A percentile compares a stretch with the other conserved stretches of the same genome.
phyloP scores from a whole-genome alignment of 2,329 filamentous ascomycete species.

The Arthrobotrys megalospora region DNA sequence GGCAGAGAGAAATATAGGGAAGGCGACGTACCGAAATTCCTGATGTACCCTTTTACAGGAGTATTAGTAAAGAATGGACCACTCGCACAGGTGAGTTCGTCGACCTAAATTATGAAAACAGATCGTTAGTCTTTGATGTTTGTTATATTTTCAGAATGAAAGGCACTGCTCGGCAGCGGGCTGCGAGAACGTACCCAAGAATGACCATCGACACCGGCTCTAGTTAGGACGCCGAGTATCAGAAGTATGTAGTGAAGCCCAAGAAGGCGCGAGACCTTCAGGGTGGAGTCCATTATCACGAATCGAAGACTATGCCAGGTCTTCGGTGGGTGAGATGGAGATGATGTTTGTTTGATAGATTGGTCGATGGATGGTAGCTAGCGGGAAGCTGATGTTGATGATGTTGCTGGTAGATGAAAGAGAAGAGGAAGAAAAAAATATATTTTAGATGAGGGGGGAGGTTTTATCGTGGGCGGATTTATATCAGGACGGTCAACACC shows the following conservation, averaged over 20 bases:
- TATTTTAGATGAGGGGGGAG: background rate
- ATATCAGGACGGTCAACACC: slow-evolving; percentile 12
- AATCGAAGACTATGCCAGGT: background rate
- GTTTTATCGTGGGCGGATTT: slow-evolving; percentile 18
- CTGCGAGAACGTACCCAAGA: slow-evolving; percentile 36
- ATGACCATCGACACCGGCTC: slow-evolving; percentile 44
- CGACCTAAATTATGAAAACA: slow-evolving; percentile 56
- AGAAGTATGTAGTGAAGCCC: slow-evolving; percentile 37
- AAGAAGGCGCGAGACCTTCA: slow-evolving; percentile 46
- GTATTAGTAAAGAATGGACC: slow-evolving; percentile 38
- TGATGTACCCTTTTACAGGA: slow-evolving; percentile 58
- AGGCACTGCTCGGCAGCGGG: background rate
- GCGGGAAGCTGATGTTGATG: background rate
- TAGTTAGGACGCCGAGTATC: slow-evolving; percentile 26
- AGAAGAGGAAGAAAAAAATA: slow-evolving; percentile 1
- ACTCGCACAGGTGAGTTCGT: slow-evolving; percentile 61
- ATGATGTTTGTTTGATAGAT: background rate
- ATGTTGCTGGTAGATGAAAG: background rate
- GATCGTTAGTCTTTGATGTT: background rate
- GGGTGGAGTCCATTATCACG: slow-evolving; percentile 33
- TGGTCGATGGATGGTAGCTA: background rate
- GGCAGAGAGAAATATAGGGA: background rate
- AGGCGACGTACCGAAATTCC: slow-evolving; percentile 53
- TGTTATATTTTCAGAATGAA: background rate
- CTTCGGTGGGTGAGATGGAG: slow-evolving; percentile 13